These are phyloP conservation scores for Tilletia indica DNA, from an alignment of 1,284 basidiomycete species.

Conservation along the genomic window DNA sequence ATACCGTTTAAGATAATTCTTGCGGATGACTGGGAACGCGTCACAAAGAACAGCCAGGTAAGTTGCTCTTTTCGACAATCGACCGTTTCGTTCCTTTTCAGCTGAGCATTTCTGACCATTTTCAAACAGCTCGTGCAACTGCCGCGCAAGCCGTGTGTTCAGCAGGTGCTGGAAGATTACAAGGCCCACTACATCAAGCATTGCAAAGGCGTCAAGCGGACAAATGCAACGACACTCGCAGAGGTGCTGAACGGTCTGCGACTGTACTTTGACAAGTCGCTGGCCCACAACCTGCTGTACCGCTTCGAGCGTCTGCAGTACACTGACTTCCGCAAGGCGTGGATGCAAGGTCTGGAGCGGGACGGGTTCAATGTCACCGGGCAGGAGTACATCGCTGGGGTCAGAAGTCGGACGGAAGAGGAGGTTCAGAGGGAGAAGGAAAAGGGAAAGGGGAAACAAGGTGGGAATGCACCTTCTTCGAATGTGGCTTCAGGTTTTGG, in stretches of 20 bases:
- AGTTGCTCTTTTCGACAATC: not conserved
- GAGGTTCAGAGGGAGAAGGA: conserved; percentile 58
- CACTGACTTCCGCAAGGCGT: conserved; percentile 73
- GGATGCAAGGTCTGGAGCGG: conserved; percentile 4
- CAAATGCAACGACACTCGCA: conserved; percentile 61
- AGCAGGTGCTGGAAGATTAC: conserved; percentile 77
- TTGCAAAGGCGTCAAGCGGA: not conserved
- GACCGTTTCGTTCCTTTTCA: not conserved
- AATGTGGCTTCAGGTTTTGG: too few relatives aligned
- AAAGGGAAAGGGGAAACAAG: not conserved
- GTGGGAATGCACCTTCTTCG: not conserved
- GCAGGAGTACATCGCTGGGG: not conserved
- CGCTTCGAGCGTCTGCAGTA: conserved; percentile 92
- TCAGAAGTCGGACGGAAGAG: conserved; percentile 8
- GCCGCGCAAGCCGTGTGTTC: conserved; percentile 77
- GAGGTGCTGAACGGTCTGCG: conserved; percentile 86
- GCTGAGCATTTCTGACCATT: not conserved
- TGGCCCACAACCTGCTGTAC: conserved; percentile 88
- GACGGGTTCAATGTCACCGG: conserved; percentile 14
- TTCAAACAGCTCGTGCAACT: conserved; percentile 72
- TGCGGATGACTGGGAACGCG: conserved; percentile 93
- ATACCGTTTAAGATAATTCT: conserved; percentile 82
- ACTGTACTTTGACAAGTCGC: conserved; percentile 86
- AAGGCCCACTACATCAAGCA: conserved; percentile 31
- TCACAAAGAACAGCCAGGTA: conserved; percentile 79